A percentile compares a stretch with the other conserved stretches of the same genome.
Conservation (phyloP, 2,329 filamentous ascomycete species). For the Talaromyces amestolkiae region DNA sequence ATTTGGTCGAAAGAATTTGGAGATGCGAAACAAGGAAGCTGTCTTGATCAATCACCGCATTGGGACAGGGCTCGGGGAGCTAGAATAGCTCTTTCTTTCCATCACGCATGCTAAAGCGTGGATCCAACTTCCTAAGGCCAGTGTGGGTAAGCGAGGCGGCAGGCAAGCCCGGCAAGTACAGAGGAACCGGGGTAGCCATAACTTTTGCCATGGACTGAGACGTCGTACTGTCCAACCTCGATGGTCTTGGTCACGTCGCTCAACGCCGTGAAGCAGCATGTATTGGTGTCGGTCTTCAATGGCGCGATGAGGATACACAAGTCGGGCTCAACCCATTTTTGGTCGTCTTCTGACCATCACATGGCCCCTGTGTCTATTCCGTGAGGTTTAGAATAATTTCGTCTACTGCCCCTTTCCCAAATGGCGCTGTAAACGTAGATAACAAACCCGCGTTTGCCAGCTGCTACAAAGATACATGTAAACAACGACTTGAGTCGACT, state of each 20-base stretch:
- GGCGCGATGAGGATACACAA: not conserved
- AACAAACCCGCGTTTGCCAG: too few species aligned
- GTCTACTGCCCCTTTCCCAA: not conserved
- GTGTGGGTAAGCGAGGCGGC: not conserved
- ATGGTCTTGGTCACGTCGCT: not conserved
- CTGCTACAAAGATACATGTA: not conserved
- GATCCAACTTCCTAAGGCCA: not conserved
- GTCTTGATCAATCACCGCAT: not conserved
- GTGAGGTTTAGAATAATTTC: not conserved
- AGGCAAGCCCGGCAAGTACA: not conserved
- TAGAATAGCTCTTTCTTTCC: not conserved
- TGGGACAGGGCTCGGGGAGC: not conserved
- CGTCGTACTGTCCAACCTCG: not conserved
- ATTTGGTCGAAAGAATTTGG: not conserved
- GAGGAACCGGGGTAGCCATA: not conserved
- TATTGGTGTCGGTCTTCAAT: not conserved
- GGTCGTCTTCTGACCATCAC: not conserved
- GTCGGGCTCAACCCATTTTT: not conserved
- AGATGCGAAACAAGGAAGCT: not conserved
- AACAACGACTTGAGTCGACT: not conserved
- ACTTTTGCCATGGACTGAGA: not conserved
- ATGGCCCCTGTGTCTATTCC: not conserved
- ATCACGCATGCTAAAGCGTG: not conserved
- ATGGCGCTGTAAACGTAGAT: not conserved
- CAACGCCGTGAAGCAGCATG: not conserved